Evolutionary conservation across 2,329 filamentous ascomycete species (phyloP), one percentile per base, ranked within the genome.

Genomic region (Endocalyx cinctus): DNA sequence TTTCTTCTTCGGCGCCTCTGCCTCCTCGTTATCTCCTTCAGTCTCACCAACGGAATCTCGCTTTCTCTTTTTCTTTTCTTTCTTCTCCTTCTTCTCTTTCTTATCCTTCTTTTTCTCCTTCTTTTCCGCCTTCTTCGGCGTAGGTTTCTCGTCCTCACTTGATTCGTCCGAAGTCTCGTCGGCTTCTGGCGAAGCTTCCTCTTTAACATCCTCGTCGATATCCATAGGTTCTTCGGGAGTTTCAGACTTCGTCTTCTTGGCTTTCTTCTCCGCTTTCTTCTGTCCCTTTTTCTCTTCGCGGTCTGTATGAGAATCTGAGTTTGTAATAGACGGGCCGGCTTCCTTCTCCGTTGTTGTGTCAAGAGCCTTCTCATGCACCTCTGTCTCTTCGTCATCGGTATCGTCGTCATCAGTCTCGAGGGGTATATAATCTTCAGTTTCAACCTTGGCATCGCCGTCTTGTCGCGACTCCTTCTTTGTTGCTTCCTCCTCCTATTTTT

Each of bases 251-350:
- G 44, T 37, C 32, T 53, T 55, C 46, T 60, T 60, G 23, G 53
- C 51, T 47, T 58, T 63, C 46, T 57, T 52, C 8, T 56, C 47
- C 46, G 57, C 60, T 37, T 45, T 45, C 29, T 46, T 45, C 15
- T 41, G 48, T 46, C 52, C 54, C 48, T 52, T 54, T 25, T 48
- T 41, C 34, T 51, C 50, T 19, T 45, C 41, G 1, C 30, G n/a
- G 25, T 52, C 45, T 10, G 25, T 31, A 14, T 34, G 28, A 11
- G 15, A 32, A n/a, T 29, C 38, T 27, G 33, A 22, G 6, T 34
- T 29, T 15, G 39, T 34, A 30, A 37, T 35, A 10, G 38, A 36
- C 12, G 35, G 31, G 8, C 34, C 41, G 38, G 37, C 33, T 27
- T 44, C 35, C 19, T 44, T 34, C 23, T 42, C 39, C 29, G 38